These are phyloP conservation scores for Lanzia echinophila DNA, from an alignment of 2,329 filamentous ascomycete genomes.

Conservation along the genomic window DNA sequence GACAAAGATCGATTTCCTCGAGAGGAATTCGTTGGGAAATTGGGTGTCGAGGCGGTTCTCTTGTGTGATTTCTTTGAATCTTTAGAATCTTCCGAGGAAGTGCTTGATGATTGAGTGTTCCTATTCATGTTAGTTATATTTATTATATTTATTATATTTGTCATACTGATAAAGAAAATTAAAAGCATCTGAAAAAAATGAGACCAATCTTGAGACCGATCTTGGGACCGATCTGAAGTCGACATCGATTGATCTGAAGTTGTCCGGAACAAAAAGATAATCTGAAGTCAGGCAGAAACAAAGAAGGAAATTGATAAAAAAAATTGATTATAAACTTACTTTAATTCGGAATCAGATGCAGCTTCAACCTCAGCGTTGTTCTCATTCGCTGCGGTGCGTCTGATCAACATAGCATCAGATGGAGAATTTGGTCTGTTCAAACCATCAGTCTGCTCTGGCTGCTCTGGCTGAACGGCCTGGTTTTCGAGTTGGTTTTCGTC, in stretches of 20 bases:
- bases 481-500: too few relatives aligned
- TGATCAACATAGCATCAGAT: slow-evolving; percentile 30
- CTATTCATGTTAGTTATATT: neutral
- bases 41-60: slow-evolving; percentile 4
- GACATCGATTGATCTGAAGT: too few relatives aligned
- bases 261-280: too few relatives aligned
- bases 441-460: too few relatives aligned
- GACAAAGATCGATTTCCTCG: neutral
- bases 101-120: neutral
- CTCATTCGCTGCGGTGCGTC: slow-evolving; percentile 21
- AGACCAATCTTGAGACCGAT: neutral
- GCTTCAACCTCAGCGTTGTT: slow-evolving; percentile 13
- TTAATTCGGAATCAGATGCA: slow-evolving; percentile 4
- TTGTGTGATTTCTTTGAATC: slow-evolving; percentile 2
- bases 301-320: neutral
- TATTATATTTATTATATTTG: neutral
- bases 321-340: neutral
- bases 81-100: neutral
- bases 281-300: too few relatives aligned
- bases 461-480: too few relatives aligned
- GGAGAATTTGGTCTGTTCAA: slow-evolving; percentile 23
- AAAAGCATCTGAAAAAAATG: neutral
- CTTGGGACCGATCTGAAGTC: too few relatives aligned
- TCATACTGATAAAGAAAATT: neutral
- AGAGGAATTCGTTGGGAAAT: neutral